Base-by-base conservation (phyloP, 371 early-diverging fungal genomes). In the Lichtheimia ornata region DNA sequence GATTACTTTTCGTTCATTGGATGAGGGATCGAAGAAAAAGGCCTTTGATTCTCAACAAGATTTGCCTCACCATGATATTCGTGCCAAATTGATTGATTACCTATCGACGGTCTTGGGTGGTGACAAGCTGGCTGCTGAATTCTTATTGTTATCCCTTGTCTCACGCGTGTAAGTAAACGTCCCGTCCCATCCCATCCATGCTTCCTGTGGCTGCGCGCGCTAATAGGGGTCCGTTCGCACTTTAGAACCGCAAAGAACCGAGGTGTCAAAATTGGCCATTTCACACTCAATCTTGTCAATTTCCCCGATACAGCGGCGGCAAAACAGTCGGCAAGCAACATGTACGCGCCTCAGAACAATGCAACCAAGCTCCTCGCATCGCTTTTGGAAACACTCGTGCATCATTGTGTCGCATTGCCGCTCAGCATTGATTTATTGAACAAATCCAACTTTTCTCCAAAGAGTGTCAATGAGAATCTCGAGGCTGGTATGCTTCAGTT, bases 401-500 rank as follows among this genome's bases (percentile, higher is more conserved):
- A 79, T 13, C 82, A 80, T 43, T 70, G 71, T 14, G 77, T 83
- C 6, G 57, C 70, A 43, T 57, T 84, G 7, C 83, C 86, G 0
- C 60, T 88, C 61, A 82, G 76, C 2, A 69, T 88, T 30, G 70
- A 76, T 11, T 63, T 65, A 11, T 57, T 88, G 22, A 88, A 88
- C 57, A 66, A 72, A 13, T 55, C 73, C 5, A 63, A 58, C 17
- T 86, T 83, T 63, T 73, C 67, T 41, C 88, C 88, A 3, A 72
- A 76, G 12, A 77, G 83, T 6, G 73, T 78, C 18, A 74, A 73
- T 57, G 80, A 83, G 53, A 74, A 73, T 17, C 57, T 88, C 25
- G 64, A 71, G n/a, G 75, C 86, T 1, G 88, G 88, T 47, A 56
- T 84, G 4, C 69, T 88, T 0, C 88, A 88, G 58, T 70, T 88